phyloP scores from a whole-genome alignment of 169 alveolate genomes.

The Neospora caninum region DNA sequence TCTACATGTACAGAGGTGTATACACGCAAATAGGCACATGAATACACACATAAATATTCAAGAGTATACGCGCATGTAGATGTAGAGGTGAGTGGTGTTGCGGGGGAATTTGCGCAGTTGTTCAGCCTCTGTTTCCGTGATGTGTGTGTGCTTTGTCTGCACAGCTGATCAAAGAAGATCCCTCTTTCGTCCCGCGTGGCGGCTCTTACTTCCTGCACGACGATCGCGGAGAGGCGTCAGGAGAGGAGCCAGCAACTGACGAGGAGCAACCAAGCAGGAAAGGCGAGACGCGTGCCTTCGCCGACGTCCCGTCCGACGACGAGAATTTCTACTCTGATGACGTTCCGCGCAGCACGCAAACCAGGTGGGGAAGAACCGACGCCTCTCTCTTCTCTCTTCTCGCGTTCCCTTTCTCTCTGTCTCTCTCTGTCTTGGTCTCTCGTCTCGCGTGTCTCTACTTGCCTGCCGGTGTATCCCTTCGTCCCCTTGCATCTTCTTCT shows the following conservation, averaged over 20 bases:
- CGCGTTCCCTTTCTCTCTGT: background rate
- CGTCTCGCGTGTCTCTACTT: no score
- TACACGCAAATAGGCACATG: no score
- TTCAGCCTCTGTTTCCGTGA: background rate
- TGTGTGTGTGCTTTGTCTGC: background rate
- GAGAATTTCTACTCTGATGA: background rate
- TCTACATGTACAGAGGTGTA: no score
- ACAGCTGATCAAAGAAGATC: conserved; percentile 64
- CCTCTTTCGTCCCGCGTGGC: conserved; percentile 60
- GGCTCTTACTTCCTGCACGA: conserved; percentile 61
- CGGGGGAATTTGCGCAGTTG: no score
- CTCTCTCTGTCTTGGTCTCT: no score
- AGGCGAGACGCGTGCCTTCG: conserved; percentile 2
- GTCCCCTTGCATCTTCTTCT: no score
- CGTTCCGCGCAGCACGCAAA: background rate
- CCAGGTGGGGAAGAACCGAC: background rate
- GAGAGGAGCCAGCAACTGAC: background rate
- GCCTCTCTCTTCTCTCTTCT: no score
- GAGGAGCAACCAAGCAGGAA: background rate
- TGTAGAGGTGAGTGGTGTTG: no score
- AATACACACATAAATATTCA: no score
- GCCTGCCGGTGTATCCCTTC: no score
- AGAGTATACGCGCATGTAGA: no score
- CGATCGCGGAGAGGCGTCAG: conserved; percentile 33
- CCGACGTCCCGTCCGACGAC: background rate